Conservation (phyloP, 495 filamentous ascomycete genomes). For the Trypethelium eluteriae region DNA sequence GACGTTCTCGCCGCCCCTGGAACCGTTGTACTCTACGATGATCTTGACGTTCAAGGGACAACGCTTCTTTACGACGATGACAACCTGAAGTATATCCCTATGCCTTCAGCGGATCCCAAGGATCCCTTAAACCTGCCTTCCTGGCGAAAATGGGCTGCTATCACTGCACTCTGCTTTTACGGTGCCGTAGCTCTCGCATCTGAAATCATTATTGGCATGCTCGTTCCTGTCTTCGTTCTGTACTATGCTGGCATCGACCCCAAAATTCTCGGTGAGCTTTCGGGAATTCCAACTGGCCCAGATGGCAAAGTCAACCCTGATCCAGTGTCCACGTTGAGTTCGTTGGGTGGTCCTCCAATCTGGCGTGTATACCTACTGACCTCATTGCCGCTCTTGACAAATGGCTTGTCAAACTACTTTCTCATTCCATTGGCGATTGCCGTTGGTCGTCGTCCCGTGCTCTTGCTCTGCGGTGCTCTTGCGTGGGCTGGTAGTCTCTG, state of each 20-base stretch:
- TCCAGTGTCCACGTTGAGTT: neutral
- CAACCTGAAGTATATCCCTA: slow-evolving; percentile 26
- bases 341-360: slow-evolving; percentile 19
- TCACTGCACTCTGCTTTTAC: slow-evolving; percentile 28
- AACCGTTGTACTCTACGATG: slow-evolving; percentile 3
- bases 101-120: slow-evolving; percentile 28
- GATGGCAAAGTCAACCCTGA: slow-evolving; percentile 4
- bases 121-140: slow-evolving; percentile 27
- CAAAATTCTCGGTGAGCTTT: slow-evolving; percentile 23
- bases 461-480: slow-evolving; percentile 24
- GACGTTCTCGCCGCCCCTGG: slow-evolving; percentile 6
- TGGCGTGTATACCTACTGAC: slow-evolving; percentile 24
- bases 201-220: slow-evolving; percentile 26
- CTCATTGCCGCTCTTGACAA: slow-evolving; percentile 26
- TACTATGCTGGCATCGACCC: slow-evolving; percentile 28
- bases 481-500: slow-evolving; percentile 28
- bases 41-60: slow-evolving; percentile 20
- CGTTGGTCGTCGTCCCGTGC: slow-evolving; percentile 28
- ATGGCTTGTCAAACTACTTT: slow-evolving; percentile 27
- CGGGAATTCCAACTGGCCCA: slow-evolving; percentile 16
- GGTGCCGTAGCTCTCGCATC: slow-evolving; percentile 26
- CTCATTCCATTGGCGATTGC: slow-evolving; percentile 29
- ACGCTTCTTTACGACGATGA: slow-evolving; percentile 27
- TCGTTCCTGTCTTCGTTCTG: slow-evolving; percentile 29
- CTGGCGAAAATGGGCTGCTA: slow-evolving; percentile 27